Evolutionary conservation across 2,329 filamentous ascomycete species (phyloP).

Genomic region (Penicillium sp.): DNA sequence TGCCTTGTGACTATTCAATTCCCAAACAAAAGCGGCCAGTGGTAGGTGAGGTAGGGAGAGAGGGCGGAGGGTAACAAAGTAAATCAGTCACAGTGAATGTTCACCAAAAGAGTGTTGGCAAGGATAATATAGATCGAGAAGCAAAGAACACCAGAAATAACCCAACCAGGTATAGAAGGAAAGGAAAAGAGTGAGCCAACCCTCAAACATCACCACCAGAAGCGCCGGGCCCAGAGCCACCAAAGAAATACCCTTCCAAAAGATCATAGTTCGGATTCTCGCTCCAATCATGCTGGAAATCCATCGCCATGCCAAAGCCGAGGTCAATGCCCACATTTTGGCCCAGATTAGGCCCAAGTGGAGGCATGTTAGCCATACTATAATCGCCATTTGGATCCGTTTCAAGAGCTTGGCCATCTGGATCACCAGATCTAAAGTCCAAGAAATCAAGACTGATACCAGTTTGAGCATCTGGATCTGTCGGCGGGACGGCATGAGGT

Average conservation of each 20-base stretch:
- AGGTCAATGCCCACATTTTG: conserved; percentile 47
- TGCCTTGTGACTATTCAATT: conserved; percentile 8
- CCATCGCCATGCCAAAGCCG: conserved; percentile 47
- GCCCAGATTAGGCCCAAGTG: conserved; percentile 29
- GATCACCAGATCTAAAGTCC: conserved; percentile 48
- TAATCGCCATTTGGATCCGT: conserved; percentile 33
- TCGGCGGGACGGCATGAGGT: conserved; percentile 22
- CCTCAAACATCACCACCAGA: conserved; percentile 20
- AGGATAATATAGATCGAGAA: background rate
- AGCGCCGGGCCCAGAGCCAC: conserved; percentile 38
- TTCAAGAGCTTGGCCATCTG: conserved; percentile 26
- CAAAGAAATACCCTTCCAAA: conserved; percentile 59
- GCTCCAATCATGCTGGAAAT: conserved; percentile 51
- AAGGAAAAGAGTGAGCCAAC: background rate
- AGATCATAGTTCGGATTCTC: conserved; percentile 52
- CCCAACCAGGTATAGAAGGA: background rate
- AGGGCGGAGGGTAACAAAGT: background rate
- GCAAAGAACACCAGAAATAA: background rate
- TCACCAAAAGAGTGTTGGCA: background rate
- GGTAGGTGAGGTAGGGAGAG: conserved; percentile 1
- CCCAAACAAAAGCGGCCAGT: conserved; percentile 5
- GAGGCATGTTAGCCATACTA: conserved; percentile 30
- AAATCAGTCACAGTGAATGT: background rate
- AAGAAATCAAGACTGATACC: conserved; percentile 57
- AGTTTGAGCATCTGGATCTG: conserved; percentile 23